Evolutionary conservation across 306 rosid genomes (phyloP).

Genomic region (Vigna mungo): DNA sequence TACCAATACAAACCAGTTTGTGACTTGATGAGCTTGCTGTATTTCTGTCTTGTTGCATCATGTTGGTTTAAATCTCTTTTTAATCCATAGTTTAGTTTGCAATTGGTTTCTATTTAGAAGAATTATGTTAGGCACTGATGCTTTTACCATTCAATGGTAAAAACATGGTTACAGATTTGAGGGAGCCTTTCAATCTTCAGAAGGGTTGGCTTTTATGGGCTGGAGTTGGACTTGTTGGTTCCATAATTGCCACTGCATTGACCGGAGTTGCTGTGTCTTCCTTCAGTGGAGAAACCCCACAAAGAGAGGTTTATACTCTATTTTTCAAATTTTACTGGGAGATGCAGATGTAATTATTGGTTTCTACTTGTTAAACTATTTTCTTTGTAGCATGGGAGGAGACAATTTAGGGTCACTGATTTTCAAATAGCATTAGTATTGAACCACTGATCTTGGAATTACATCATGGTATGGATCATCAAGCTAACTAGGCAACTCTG

Average conservation of each 20-base stretch:
- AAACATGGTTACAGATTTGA: constrained; percentile 66
- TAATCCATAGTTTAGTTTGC: constrained; percentile 20
- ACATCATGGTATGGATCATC: constrained; percentile 16
- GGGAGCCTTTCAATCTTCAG: constrained; percentile 79
- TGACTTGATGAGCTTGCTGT: background rate
- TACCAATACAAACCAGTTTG: background rate
- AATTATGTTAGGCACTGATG: constrained; percentile 24
- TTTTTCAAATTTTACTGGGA: constrained; percentile 29
- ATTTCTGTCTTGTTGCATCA: constrained; percentile 11
- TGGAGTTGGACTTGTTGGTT: constrained; percentile 86
- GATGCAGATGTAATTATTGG: constrained; percentile 31
- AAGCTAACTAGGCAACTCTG: constrained; percentile 15
- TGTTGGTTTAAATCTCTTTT: constrained; percentile 28
- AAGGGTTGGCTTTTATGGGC: constrained; percentile 99
- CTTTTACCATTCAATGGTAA: constrained; percentile 25
- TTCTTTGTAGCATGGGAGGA: constrained; percentile 6
- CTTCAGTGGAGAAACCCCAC: constrained; percentile 72
- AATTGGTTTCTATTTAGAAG: constrained; percentile 31
- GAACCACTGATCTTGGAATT: constrained; percentile 16
- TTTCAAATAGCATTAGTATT: constrained; percentile 22
- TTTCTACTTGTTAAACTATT: constrained; percentile 11
- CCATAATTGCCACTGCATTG: constrained; percentile 70
- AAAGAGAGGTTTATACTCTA: constrained; percentile 75
- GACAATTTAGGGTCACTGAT: background rate
- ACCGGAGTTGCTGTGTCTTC: constrained; percentile 74